Base-by-base conservation (phyloP, 306 rosid species). In the Prunus dulcis region DNA sequence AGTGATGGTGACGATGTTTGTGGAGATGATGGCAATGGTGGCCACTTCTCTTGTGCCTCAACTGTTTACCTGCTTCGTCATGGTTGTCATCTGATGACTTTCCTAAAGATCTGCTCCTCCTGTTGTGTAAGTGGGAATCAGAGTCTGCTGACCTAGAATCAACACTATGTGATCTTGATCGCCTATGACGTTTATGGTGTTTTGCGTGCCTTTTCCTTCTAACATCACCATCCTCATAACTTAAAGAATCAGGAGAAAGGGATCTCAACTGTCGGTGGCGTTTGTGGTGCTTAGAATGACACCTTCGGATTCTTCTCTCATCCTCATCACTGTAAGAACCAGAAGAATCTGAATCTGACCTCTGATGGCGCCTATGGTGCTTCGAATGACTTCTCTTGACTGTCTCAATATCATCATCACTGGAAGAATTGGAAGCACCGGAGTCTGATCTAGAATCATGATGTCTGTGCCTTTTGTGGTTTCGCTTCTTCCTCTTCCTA, bases 401-500 rank as follows among this genome's bases (percentile, higher is more conserved):
- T 51, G 60, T 53, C 77, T 80, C 83, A 50, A 47, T 34, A 9
- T 60, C 86, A 67, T 83, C 92, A 71, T 78, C 88, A 80, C 72
- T 68, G n/a, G 85, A 82, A 81, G 83, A 72, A 77, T 72, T 86
- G 6, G 86, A 82, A 71, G 72, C 86, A 78, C 88, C 78, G 17
- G 82, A 88, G 63, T 87, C 88, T 43, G 91, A 84, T 71, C 81
- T 82, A 14, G 85, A 85, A 56, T 78, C 83, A 38, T 68, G 82
- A 71, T 71, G 87, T 71, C 69, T 80, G 47, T 75, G 84, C 82
- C 81, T 89, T 80, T 75, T 85, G 72, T 56, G 91, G 75, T 71
- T 82, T 75, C 62, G 76, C 88, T 83, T 91, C 90, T 84, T 90
- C 83, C 89, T 86, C 67, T 82, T 94, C 85, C 85, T 84, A 71